A percentile compares a stretch with the other conserved stretches of the same genome.
phyloP scores from a whole-genome alignment of 208 protist genomes.

The Herpetomonas tarakana region DNA sequence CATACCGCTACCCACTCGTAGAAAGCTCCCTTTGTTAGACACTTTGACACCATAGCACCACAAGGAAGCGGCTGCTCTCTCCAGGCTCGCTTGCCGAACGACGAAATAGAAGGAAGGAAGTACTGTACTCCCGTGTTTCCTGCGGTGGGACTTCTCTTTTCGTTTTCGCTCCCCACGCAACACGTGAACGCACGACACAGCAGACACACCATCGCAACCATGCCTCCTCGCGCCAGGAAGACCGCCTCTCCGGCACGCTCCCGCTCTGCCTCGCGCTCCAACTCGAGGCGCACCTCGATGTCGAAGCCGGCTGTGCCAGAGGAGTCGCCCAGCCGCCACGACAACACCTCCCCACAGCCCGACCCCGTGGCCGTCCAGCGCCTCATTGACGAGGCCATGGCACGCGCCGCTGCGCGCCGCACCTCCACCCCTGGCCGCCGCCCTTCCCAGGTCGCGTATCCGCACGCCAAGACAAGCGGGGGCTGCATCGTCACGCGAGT shows the following conservation, averaged over 20 bases:
- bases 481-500: slow-evolving; percentile 1
- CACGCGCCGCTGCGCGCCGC: slow-evolving; percentile 31
- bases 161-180: too few relatives aligned
- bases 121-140: too few relatives aligned
- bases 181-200: too few relatives aligned
- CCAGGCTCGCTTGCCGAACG: too few relatives aligned
- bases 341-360: slow-evolving; percentile 24
- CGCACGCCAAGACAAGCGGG: background rate
- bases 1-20: too few relatives aligned
- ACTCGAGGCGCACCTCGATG: slow-evolving; percentile 17
- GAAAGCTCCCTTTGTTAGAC: too few relatives aligned
- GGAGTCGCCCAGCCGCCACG: background rate
- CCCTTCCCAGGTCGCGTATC: background rate
- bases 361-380: slow-evolving; percentile 64
- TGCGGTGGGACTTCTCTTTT: too few relatives aligned
- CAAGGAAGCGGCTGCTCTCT: too few relatives aligned
- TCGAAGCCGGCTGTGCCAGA: slow-evolving; percentile 1
- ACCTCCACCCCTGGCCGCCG: background rate
- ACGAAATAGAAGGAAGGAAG: too few relatives aligned
- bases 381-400: slow-evolving; percentile 70
- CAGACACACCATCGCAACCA: slow-evolving; percentile 5
- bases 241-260: slow-evolving; percentile 23
- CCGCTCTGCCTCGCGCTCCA: slow-evolving; percentile 13
- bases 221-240: slow-evolving; percentile 25
- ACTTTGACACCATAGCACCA: too few relatives aligned